Evolutionary conservation across 2,329 filamentous ascomycete species (phyloP), one percentile per base, ranked within the genome.

Genomic region (Zasmidium angulare): DNA sequence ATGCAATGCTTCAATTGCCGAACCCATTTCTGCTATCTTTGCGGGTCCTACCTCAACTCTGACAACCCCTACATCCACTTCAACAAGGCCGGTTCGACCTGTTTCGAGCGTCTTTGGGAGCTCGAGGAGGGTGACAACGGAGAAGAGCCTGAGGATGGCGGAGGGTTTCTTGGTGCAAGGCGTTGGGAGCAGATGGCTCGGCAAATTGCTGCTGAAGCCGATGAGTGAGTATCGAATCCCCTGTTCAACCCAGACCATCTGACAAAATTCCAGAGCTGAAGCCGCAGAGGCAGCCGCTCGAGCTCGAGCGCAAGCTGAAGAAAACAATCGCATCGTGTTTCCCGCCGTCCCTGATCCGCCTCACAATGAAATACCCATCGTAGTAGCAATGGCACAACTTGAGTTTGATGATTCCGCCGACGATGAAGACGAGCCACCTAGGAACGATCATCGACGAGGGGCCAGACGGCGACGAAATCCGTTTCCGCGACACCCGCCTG

Each of bases 1-100:
- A 98, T 98, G 92, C 90, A 88, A 52, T 97, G 93, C 76, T 91
- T 89, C 74, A 87, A 90, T 64, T 99, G 95, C 79, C 82, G 88
- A 53, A 89, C 91, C 1, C 93, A 98, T 74, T 98, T 97, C 73
- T 99, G 95, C 78, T 98, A 98, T 68, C 83, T 98, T 1, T 98
- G 95, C 72, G 89, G 89, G 0, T 83, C 87, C n/a, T 98, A 91
- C 89, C 82, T 99, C 46, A 84, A 88, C 57, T 85, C 89, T 0
- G 81, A 78, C 19, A 95, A 96, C 67, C 93, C 93, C 1, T 98
- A 98, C 71, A 78, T 82, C 56, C 95, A 99, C 74, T 99, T 93
- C 78, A 96, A 96, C 71, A 82, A 85, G 53, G 80, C 83, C 17
- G 89, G 86, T 1, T 79, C 79, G 11, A 61, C 60, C 0, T 99